These are phyloP conservation scores for Kalaharituber pfeilii DNA, from an alignment of 2,329 filamentous ascomycete genomes.

Conservation along the genomic window DNA sequence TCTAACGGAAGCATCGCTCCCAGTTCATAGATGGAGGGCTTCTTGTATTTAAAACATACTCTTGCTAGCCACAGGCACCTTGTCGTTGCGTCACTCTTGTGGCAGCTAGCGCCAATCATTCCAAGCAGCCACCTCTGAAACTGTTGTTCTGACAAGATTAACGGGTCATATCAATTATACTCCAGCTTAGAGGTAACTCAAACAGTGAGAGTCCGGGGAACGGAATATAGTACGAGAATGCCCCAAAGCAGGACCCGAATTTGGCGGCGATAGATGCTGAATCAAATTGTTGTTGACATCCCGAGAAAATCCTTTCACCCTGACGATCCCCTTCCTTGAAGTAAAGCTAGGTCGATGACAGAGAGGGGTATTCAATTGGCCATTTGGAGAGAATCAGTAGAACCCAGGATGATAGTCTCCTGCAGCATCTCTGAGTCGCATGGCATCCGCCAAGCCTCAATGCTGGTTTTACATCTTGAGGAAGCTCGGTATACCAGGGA, in stretches of 20 bases:
- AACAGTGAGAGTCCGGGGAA: no score
- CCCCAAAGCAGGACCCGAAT: no score
- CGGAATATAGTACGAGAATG: no score
- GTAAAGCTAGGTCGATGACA: not conserved
- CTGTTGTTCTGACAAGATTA: not conserved
- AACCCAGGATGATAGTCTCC: not conserved
- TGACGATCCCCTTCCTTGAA: not conserved
- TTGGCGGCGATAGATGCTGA: not conserved
- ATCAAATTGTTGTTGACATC: not conserved
- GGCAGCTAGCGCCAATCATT: not conserved
- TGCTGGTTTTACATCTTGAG: not conserved
- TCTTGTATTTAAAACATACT: not conserved
- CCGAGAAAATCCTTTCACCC: slow-evolving; percentile 1
- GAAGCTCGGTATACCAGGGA: not conserved
- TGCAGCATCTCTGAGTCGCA: not conserved
- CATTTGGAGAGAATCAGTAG: no score
- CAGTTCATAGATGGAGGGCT: not conserved
- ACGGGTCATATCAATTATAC: no score
- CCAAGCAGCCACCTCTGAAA: not conserved
- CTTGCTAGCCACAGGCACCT: not conserved
- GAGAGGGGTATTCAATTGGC: not conserved
- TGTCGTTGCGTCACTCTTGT: not conserved
- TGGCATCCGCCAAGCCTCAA: not conserved
- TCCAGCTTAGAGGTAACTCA: no score
- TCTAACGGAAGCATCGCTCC: not conserved